Evolutionary conservation across 768 basidiomycete species (phyloP).

Genomic region (Podaxis sp.): DNA sequence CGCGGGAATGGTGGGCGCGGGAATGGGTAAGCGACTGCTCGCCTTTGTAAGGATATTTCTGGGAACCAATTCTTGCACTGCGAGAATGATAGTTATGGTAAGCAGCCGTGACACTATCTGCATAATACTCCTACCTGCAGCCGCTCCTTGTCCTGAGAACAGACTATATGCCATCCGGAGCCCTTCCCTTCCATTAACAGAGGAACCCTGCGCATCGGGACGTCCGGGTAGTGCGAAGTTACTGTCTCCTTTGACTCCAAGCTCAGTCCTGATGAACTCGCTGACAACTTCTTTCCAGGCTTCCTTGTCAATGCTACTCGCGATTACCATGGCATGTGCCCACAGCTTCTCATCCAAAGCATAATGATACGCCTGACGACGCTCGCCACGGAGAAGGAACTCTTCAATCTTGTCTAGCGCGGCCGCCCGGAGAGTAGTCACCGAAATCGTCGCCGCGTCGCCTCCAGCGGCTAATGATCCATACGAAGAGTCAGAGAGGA

Average conservation of each 20-base stretch:
- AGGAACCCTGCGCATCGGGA: slow-evolving; percentile 18
- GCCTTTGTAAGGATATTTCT: slow-evolving; percentile 49
- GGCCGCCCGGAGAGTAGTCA: slow-evolving; percentile 59
- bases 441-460: slow-evolving; percentile 55
- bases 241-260: slow-evolving; percentile 42
- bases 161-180: slow-evolving; percentile 81
- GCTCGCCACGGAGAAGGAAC: slow-evolving; percentile 80
- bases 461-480: background rate
- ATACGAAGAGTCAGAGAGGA: slow-evolving; percentile 9
- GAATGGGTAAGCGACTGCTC: slow-evolving; percentile 33
- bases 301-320: slow-evolving; percentile 90
- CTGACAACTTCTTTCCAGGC: slow-evolving; percentile 89
- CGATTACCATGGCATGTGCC: slow-evolving; percentile 95
- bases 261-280: slow-evolving; percentile 80
- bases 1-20: slow-evolving; percentile 32
- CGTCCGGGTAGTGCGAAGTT: slow-evolving; percentile 19
- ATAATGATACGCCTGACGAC: slow-evolving; percentile 82
- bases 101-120: background rate
- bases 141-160: slow-evolving; percentile 80
- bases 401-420: slow-evolving; percentile 77
- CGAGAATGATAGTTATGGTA: background rate
- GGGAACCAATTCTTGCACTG: slow-evolving; percentile 77
- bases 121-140: slow-evolving; percentile 54
- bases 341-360: slow-evolving; percentile 89
- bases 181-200: slow-evolving; percentile 60